Evolutionary conservation across 768 basidiomycete genomes (phyloP), one percentile per base, ranked within the genome.

Genomic region (Rhizopogon vinicolor): DNA sequence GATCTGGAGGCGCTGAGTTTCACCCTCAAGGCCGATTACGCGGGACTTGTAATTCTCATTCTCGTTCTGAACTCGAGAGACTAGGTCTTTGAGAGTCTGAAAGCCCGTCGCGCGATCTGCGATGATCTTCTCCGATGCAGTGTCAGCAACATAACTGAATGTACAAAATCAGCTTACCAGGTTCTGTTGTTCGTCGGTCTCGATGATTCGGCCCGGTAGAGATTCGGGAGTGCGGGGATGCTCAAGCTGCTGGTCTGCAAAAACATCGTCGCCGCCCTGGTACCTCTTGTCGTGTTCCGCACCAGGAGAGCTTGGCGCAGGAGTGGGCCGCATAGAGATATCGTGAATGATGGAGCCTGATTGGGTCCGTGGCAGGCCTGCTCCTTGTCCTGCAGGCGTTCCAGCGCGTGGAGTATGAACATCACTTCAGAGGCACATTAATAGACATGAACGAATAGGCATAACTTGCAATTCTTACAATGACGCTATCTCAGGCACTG

Each of bases 311-410:
- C 73, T 80, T 33, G 79, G 78, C 19, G 78, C 77, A 51, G 81
- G 81, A 1, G 80, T 81, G 9, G 79, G 79, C 22, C 71, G 78
- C 58, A 76, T 77, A 67, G 77, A 80, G 37, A 77, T 41, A 35
- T 70, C 62, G 45, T 75, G 72, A 54, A 82, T 81, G 45, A 72
- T 59, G 3, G 81, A 78, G 2, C 80, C 80, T 9, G 79, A 79
- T 53, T 73, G 71, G 7, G 80, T 79, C 39, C 76, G 69, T 28
- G 64, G 68, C 37, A 73, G 52, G 35, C 61, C 57, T 49, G 33
- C 41, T 56, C 25, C 14, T 31, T 16, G 35, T 19, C 19, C 41
- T 19, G 19, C 10, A 5, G 48, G 48, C 14, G 19, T 37, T 37
- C 33, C 48, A 35, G 46, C 33, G 18, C 19, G 33, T 35, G 46